A percentile compares a stretch with the other conserved stretches of the same genome.
Evolutionary conservation across 2,329 filamentous ascomycete species (phyloP).

Genomic region (Didymosphaeria variabile): DNA sequence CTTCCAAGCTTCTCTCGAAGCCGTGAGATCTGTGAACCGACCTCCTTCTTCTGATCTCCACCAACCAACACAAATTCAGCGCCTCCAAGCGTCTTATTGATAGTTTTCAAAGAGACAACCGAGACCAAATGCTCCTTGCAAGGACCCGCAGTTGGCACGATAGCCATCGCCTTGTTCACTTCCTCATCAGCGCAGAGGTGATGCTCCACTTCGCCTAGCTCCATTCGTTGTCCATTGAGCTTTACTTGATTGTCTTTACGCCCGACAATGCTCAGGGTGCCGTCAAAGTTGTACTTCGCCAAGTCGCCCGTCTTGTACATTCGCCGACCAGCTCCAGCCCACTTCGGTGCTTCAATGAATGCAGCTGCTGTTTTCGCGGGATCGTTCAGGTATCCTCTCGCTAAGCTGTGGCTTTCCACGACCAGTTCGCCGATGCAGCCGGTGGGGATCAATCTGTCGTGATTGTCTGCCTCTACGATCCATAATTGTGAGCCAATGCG

Average conservation of each 20-base stretch:
- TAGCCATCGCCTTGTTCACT: conserved; percentile 1
- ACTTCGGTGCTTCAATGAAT: conserved; percentile 35
- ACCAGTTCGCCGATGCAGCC: conserved; percentile 31
- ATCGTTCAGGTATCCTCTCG: conserved; percentile 30
- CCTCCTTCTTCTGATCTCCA: not conserved
- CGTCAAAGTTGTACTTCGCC: conserved; percentile 18
- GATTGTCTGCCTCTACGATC: conserved; percentile 33
- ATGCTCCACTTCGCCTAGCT: conserved; percentile 24
- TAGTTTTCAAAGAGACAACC: not conserved
- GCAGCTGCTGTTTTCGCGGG: conserved; percentile 28
- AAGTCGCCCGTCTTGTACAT: conserved; percentile 25
- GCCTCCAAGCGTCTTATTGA: not conserved
- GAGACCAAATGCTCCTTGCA: not conserved
- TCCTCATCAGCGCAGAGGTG: conserved; percentile 9
- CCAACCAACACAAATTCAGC: not conserved
- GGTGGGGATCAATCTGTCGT: conserved; percentile 24
- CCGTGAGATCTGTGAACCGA: not conserved
- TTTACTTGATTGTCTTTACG: conserved; percentile 20
- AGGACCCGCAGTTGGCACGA: not conserved
- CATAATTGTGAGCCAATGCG: conserved; percentile 27
- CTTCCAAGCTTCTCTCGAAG: not conserved
- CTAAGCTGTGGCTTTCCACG: conserved; percentile 28
- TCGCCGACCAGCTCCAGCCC: not conserved
- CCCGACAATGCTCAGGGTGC: conserved; percentile 15
- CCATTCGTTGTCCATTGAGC: conserved; percentile 23